Evolutionary conservation across 2,329 filamentous ascomycete genomes (phyloP).

Genomic region (Microascus cirrosus): DNA sequence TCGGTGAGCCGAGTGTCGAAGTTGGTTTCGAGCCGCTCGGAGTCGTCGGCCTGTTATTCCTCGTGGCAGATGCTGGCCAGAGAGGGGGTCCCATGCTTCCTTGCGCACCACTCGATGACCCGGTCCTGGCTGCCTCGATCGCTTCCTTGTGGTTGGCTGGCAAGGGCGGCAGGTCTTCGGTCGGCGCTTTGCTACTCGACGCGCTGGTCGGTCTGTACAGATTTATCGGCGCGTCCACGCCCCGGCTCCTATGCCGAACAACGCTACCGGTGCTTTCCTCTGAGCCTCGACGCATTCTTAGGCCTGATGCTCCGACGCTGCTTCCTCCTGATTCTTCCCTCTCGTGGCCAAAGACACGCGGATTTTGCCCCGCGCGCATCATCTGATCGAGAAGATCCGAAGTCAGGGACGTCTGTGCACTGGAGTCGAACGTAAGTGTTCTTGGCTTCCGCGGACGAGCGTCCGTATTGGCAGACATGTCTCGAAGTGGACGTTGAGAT

Average conservation of each 20-base stretch:
- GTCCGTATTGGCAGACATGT: slow-evolving; percentile 48
- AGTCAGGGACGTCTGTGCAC: slow-evolving; percentile 77
- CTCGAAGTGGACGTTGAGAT: slow-evolving; percentile 46
- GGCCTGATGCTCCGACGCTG: slow-evolving; percentile 24
- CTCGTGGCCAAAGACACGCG: slow-evolving; percentile 16
- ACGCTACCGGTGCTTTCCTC: slow-evolving; percentile 38
- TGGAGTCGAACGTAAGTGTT: slow-evolving; percentile 14
- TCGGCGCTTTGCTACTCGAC: slow-evolving; percentile 45
- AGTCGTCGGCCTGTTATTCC: slow-evolving; percentile 42
- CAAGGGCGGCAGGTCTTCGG: slow-evolving; percentile 53
- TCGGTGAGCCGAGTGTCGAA: slow-evolving; percentile 42
- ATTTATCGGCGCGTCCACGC: slow-evolving; percentile 24
- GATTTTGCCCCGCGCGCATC: slow-evolving; percentile 40
- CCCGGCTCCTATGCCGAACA: slow-evolving; percentile 23
- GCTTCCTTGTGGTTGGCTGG: slow-evolving; percentile 73
- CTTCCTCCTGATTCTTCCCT: slow-evolving; percentile 24
- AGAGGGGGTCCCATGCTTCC: slow-evolving; percentile 72
- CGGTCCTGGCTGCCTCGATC: slow-evolving; percentile 66
- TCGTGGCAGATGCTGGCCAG: slow-evolving; percentile 64
- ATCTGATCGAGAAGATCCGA: slow-evolving; percentile 70
- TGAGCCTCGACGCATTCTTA: slow-evolving; percentile 30
- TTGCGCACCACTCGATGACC: slow-evolving; percentile 35
- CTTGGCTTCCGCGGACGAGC: slow-evolving; percentile 24
- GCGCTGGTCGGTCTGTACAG: slow-evolving; percentile 56
- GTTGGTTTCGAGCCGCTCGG: slow-evolving; percentile 38